Evolutionary conservation across 2,329 filamentous ascomycete genomes (phyloP).

Genomic region (Nemania sp.): DNA sequence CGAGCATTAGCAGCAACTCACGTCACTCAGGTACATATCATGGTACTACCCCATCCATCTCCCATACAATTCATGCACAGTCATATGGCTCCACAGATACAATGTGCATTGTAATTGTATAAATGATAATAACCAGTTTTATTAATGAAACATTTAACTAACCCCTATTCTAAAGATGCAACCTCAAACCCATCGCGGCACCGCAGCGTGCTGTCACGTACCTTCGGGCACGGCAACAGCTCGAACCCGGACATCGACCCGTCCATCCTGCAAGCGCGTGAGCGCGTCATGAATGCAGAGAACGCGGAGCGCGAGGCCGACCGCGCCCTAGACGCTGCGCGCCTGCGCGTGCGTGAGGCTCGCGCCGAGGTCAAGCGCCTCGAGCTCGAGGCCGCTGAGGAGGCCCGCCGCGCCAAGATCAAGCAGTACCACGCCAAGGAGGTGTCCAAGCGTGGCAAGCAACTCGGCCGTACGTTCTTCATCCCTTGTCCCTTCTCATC

Average conservation of each 20-base stretch:
- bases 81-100: too few species aligned
- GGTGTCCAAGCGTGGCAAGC: slow-evolving; percentile 69
- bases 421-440: slow-evolving; percentile 68
- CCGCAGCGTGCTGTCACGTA: slow-evolving; percentile 48
- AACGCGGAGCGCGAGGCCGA: slow-evolving; percentile 67
- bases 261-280: slow-evolving; percentile 61
- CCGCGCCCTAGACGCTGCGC: slow-evolving; percentile 61
- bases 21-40: slow-evolving; percentile 32
- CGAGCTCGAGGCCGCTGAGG: slow-evolving; percentile 67
- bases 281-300: slow-evolving; percentile 66
- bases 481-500: background rate
- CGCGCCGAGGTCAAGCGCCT: slow-evolving; percentile 64
- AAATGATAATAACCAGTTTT: too few species aligned
- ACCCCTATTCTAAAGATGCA: too few species aligned
- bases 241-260: slow-evolving; percentile 58
- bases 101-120: too few species aligned
- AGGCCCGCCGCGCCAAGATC: slow-evolving; percentile 66
- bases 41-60: background rate
- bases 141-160: too few species aligned
- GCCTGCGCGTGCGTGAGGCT: slow-evolving; percentile 63
- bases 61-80: too few species aligned
- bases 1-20: slow-evolving; percentile 34
- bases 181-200: slow-evolving; percentile 32
- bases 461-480: slow-evolving; percentile 64
- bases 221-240: slow-evolving; percentile 50